A percentile compares a stretch with the other conserved stretches of the same genome.
phyloP scores from a whole-genome alignment of 2,329 filamentous ascomycete species.

The Xylariaceae sp. region DNA sequence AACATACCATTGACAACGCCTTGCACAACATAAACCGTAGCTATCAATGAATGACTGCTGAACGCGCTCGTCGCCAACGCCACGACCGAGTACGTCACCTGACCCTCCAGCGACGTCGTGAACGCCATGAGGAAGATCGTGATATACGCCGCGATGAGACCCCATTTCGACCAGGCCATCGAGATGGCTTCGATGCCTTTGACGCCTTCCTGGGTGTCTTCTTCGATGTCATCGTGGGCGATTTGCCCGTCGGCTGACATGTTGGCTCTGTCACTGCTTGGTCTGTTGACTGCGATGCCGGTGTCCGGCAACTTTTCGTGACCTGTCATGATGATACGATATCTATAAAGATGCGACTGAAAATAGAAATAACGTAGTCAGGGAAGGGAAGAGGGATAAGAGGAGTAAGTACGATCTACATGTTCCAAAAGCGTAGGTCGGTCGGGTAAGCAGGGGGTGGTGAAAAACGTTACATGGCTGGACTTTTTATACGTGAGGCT shows the following conservation, averaged over 20 bases:
- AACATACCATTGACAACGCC: constrained; percentile 17
- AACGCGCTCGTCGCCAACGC: constrained; percentile 40
- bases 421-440: neutral
- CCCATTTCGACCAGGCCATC: constrained; percentile 31
- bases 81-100: constrained; percentile 55
- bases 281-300: neutral
- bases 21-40: constrained; percentile 19
- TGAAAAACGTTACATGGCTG: too few species aligned
- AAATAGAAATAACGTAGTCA: neutral
- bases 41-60: constrained; percentile 20
- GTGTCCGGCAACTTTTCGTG: neutral
- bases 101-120: constrained; percentile 60
- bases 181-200: constrained; percentile 32
- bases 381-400: neutral
- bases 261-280: neutral
- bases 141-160: constrained; percentile 30
- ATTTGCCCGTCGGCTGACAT: neutral
- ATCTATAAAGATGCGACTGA: neutral
- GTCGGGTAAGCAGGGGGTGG: neutral
- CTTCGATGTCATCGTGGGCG: neutral
- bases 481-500: neutral
- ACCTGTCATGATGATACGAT: constrained; percentile 1
- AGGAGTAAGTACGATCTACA: neutral
- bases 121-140: constrained; percentile 55
- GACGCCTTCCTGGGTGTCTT: constrained; percentile 30